Evolutionary conservation across 306 rosid genomes (phyloP).

Genomic region (Hippophae gyantsensis): DNA sequence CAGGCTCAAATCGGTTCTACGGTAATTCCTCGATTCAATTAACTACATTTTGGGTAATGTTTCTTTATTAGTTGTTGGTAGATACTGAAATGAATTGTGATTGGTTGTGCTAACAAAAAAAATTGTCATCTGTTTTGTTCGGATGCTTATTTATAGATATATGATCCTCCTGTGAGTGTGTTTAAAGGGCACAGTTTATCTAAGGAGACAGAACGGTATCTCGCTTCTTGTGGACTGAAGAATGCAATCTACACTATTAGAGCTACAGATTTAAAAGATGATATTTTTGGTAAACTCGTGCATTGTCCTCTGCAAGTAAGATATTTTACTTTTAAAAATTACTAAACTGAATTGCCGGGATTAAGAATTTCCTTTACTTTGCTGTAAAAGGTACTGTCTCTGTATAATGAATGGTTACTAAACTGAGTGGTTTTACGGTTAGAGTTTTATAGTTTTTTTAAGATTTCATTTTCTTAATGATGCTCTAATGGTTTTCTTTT

Average conservation of each 20-base stretch:
- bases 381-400: no score
- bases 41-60: neutral
- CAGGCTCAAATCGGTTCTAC: constrained; percentile 88
- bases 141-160: constrained; percentile 31
- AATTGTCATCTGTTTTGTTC: no score
- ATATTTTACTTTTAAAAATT: neutral
- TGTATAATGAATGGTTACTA: no score
- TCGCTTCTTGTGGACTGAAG: constrained; percentile 57
- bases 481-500: no score
- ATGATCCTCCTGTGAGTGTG: constrained; percentile 81
- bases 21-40: constrained; percentile 31
- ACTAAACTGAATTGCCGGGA: no score
- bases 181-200: constrained; percentile 66
- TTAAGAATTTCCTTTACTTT: no score
- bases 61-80: no score
- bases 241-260: constrained; percentile 72
- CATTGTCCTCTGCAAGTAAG: constrained; percentile 68
- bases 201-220: constrained; percentile 61
- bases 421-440: no score
- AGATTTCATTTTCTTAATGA: no score
- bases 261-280: constrained; percentile 63
- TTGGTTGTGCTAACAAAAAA: neutral
- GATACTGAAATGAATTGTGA: neutral
- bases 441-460: no score
- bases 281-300: constrained; percentile 51